These are phyloP conservation scores for Vitis vinifera DNA, from an alignment of 164 flowering plant species.

Conservation along the genomic window ASM3070453v1 NC_081817.1:5632501-5633000, in stretches of 20 bases:
- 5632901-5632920: slow-evolving; percentile 49
- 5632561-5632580: slow-evolving; percentile 74
- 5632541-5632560: slow-evolving; percentile 76
- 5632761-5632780: slow-evolving; percentile 44
- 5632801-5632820: slow-evolving; percentile 72
- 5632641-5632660: slow-evolving; percentile 79
- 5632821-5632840: slow-evolving; percentile 62
- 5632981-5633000: slow-evolving; percentile 67
- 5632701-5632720: slow-evolving; percentile 68
- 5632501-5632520: slow-evolving; percentile 79
- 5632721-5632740: slow-evolving; percentile 51
- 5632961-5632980: slow-evolving; percentile 51
- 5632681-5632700: slow-evolving; percentile 83
- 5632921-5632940: slow-evolving; percentile 55
- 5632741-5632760: slow-evolving; percentile 29
- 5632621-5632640: not conserved
- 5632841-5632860: slow-evolving; percentile 63
- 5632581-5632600: slow-evolving; percentile 12
- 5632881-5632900: slow-evolving; percentile 65
- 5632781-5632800: slow-evolving; percentile 83
- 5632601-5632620: not conserved
- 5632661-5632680: slow-evolving; percentile 50
- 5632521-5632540: slow-evolving; percentile 83
- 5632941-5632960: slow-evolving; percentile 46
- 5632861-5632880: slow-evolving; percentile 72